Conservation (phyloP, 73 alveolate genomes). For the Paramecium sonneborni region DNA sequence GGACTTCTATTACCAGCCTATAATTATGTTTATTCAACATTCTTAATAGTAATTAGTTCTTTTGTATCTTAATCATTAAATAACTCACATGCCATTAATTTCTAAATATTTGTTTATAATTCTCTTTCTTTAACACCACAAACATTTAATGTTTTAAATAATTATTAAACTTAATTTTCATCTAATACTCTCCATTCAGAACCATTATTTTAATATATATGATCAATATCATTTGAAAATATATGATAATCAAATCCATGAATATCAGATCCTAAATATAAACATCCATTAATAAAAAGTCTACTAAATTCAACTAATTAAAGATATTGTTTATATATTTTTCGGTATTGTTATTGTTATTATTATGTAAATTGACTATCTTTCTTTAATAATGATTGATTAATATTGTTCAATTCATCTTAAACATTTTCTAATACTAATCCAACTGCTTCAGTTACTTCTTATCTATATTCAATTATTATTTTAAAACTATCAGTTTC, state of each 20-base stretch:
- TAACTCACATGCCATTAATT: background rate
- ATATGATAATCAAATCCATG: background rate
- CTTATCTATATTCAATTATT: background rate
- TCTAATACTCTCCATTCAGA: background rate
- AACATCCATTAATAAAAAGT: background rate
- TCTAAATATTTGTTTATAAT: background rate
- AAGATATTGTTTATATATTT: background rate
- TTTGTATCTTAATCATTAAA: background rate
- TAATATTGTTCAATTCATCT: background rate
- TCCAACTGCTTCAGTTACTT: background rate
- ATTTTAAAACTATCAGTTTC: background rate
- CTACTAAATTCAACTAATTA: background rate
- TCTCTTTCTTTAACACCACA: slow-evolving; percentile 31
- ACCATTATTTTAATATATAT: background rate
- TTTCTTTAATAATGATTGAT: background rate
- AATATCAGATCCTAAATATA: background rate
- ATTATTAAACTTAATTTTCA: background rate
- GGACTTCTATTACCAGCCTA: background rate
- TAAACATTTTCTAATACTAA: background rate
- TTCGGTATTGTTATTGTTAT: background rate
- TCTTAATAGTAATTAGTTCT: background rate
- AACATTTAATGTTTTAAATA: background rate
- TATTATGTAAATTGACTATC: background rate
- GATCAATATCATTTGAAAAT: slow-evolving; percentile 8
- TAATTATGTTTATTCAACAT: background rate